phyloP scores from a whole-genome alignment of 345 rosid species.

The Heritiera littoralis region DNA sequence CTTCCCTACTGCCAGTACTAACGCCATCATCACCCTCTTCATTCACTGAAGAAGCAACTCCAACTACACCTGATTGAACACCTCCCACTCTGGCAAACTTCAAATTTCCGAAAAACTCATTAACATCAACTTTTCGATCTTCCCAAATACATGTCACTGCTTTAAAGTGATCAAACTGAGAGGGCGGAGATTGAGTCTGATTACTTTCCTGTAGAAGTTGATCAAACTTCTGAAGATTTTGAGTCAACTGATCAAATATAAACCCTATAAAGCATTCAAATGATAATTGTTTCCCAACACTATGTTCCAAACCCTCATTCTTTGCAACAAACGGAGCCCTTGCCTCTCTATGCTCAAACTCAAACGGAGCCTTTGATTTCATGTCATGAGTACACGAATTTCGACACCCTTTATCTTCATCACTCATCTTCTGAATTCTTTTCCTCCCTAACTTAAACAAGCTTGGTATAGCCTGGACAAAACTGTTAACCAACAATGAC shows the following conservation, averaged over 20 bases:
- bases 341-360: constrained; percentile 28
- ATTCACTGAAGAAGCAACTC: constrained; percentile 58
- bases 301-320: constrained; percentile 22
- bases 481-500: constrained; percentile 54
- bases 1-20: constrained; percentile 50
- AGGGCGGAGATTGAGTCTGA: neutral
- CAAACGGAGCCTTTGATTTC: constrained; percentile 28
- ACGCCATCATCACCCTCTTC: constrained; percentile 61
- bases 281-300: constrained; percentile 33
- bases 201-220: constrained; percentile 37
- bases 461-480: constrained; percentile 54
- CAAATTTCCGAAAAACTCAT: constrained; percentile 79
- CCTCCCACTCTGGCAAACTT: constrained; percentile 94
- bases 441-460: constrained; percentile 50
- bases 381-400: constrained; percentile 21
- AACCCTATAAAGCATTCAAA: constrained; percentile 52
- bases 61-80: constrained; percentile 74
- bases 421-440: constrained; percentile 38
- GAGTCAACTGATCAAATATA: constrained; percentile 50
- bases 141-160: constrained; percentile 68
- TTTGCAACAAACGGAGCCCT: constrained; percentile 19
- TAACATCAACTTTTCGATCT: constrained; percentile 69
- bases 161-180: constrained; percentile 50
- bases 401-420: constrained; percentile 32
- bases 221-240: constrained; percentile 58